These are phyloP conservation scores for Diaporthe ilicicola DNA, from an alignment of 2,329 filamentous ascomycete species.

Conservation along the genomic window DNA sequence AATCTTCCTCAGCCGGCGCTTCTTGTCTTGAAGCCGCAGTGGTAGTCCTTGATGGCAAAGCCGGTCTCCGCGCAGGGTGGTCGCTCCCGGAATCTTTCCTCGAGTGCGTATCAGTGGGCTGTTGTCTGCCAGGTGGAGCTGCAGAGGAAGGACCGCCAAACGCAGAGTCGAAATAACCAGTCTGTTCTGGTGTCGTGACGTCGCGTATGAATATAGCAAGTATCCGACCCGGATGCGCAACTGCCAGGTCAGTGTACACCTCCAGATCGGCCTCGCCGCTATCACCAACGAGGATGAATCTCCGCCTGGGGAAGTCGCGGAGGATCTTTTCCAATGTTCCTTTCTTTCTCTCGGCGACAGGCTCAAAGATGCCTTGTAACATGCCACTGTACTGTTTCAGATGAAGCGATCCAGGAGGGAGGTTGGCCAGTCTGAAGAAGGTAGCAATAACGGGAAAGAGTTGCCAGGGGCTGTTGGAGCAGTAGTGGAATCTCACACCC, in stretches of 20 bases:
- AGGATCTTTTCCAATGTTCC: slow-evolving; percentile 86
- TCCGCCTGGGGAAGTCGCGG: slow-evolving; percentile 86
- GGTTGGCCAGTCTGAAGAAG: slow-evolving; percentile 81
- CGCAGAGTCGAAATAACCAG: slow-evolving; percentile 79
- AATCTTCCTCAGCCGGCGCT: slow-evolving; percentile 59
- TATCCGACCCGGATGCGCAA: slow-evolving; percentile 84
- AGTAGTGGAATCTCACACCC: slow-evolving; percentile 92
- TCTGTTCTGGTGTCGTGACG: slow-evolving; percentile 80
- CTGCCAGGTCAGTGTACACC: slow-evolving; percentile 92
- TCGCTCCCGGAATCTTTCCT: slow-evolving; percentile 35
- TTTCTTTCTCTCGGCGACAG: slow-evolving; percentile 94
- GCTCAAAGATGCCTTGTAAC: slow-evolving; percentile 97
- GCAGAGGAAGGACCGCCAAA: slow-evolving; percentile 43
- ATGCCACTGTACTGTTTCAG: slow-evolving; percentile 97
- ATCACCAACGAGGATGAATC: slow-evolving; percentile 92
- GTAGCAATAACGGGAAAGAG: slow-evolving; percentile 88
- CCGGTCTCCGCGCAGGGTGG: slow-evolving; percentile 40
- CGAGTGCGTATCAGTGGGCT: slow-evolving; percentile 24
- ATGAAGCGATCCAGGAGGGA: slow-evolving; percentile 91
- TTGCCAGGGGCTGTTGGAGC: slow-evolving; percentile 99
- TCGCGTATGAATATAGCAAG: slow-evolving; percentile 93
- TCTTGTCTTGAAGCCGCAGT: slow-evolving; percentile 39
- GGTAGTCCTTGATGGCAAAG: slow-evolving; percentile 44
- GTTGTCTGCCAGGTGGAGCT: slow-evolving; percentile 36
- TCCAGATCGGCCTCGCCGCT: slow-evolving; percentile 97